Evolutionary conservation across 2,329 filamentous ascomycete species (phyloP).

Genomic region (Trichophaea hybrida): DNA sequence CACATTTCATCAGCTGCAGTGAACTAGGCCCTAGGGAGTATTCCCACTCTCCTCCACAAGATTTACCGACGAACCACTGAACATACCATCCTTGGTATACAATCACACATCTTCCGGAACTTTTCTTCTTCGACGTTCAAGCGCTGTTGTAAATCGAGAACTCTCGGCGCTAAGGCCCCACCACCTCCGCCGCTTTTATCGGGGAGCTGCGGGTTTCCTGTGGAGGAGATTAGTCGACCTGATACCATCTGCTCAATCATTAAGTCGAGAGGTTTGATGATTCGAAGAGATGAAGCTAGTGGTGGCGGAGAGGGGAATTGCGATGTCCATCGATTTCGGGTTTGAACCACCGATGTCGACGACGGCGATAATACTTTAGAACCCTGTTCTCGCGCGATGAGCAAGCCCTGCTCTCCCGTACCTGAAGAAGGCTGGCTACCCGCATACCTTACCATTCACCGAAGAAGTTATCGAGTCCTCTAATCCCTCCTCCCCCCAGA

Average conservation of each 20-base stretch:
- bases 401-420: no score
- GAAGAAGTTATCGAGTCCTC: no score
- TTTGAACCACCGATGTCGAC: no score
- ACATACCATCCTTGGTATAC: constrained; percentile 45
- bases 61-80: neutral
- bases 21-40: neutral
- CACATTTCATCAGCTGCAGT: constrained; percentile 25
- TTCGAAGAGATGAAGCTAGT: neutral
- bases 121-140: constrained; percentile 55
- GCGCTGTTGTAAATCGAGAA: constrained; percentile 41
- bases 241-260: constrained; percentile 53
- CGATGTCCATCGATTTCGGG: neutral
- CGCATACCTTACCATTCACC: no score
- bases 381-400: no score
- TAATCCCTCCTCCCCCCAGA: neutral
- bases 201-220: neutral
- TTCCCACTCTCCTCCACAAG: constrained; percentile 28
- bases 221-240: neutral
- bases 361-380: no score
- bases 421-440: no score
- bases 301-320: neutral
- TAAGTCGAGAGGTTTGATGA: constrained; percentile 30
- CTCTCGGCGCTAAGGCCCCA: no score
- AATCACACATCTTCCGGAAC: constrained; percentile 63
- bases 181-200: no score